phyloP scores from a whole-genome alignment of 2,329 filamentous ascomycete species.

The Alternaria viburni region DNA sequence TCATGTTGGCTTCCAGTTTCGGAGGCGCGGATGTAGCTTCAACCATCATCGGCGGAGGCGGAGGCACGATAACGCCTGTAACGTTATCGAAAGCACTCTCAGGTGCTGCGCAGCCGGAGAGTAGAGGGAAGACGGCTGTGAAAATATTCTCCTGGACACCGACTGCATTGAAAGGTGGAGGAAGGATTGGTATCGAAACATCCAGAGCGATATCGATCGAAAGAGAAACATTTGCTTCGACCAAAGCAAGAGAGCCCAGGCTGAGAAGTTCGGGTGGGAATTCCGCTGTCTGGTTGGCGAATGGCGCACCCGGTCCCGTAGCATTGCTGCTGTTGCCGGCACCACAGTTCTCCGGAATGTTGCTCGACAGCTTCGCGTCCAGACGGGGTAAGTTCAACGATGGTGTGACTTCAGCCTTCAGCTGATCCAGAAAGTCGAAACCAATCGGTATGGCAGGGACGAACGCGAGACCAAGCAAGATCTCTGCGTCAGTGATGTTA shows the following conservation, averaged over 20 bases:
- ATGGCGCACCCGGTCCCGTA: not conserved
- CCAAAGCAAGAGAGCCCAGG: constrained; percentile 27
- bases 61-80: not conserved
- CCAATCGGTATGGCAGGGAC: constrained; percentile 44
- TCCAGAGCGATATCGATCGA: constrained; percentile 25
- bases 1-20: not conserved
- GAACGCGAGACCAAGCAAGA: constrained; percentile 39
- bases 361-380: constrained; percentile 34
- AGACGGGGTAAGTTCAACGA: constrained; percentile 43
- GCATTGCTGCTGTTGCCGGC: not conserved
- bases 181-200: constrained; percentile 29
- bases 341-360: constrained; percentile 28
- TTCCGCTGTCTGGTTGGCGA: constrained; percentile 6
- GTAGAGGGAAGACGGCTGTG: constrained; percentile 24
- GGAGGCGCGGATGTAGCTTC: not conserved
- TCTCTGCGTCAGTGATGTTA: constrained; percentile 32
- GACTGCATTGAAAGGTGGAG: constrained; percentile 20
- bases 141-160: constrained; percentile 26
- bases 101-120: constrained; percentile 27
- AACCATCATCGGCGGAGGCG: not conserved
- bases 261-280: not conserved
- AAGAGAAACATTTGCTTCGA: constrained; percentile 35
- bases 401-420: constrained; percentile 35
- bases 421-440: constrained; percentile 40
- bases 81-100: not conserved